Evolutionary conservation across 1,284 basidiomycete species (phyloP).

Genomic region (Phenoliferia sp.): DNA sequence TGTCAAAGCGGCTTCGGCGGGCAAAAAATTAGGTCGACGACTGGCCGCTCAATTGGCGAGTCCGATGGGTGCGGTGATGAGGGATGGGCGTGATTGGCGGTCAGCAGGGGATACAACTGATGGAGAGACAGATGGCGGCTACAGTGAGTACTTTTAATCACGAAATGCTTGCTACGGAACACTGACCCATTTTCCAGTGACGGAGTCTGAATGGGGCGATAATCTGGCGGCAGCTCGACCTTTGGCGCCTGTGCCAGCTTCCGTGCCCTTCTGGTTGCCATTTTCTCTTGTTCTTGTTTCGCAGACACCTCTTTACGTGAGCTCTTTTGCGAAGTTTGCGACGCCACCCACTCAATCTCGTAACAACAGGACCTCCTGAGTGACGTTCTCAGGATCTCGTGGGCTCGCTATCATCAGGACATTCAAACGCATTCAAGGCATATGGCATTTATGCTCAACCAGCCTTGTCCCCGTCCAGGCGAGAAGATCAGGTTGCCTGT

Average conservation of each 20-base stretch:
- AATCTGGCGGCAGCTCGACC: not conserved
- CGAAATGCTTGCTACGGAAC: not conserved
- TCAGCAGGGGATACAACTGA: constrained; percentile 33
- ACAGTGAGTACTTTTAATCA: not conserved
- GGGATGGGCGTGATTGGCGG: constrained; percentile 33
- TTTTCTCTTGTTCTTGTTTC: constrained; percentile 26
- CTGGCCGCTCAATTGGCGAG: constrained; percentile 15
- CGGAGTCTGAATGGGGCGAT: constrained; percentile 33
- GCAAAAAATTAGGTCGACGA: constrained; percentile 16
- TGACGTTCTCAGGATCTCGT: constrained; percentile 42
- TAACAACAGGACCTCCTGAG: not conserved
- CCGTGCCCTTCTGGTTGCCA: constrained; percentile 27
- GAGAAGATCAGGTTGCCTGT: constrained; percentile 34
- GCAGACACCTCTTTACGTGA: constrained; percentile 16
- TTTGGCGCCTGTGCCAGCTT: constrained; percentile 7
- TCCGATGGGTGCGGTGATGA: constrained; percentile 17
- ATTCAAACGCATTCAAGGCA: constrained; percentile 42
- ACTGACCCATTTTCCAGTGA: not conserved
- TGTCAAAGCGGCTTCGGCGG: constrained; percentile 25
- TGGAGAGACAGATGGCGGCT: constrained; percentile 11
- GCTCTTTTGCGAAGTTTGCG: not conserved
- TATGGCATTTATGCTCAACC: constrained; percentile 42
- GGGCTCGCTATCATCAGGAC: constrained; percentile 40
- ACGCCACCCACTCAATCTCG: not conserved
- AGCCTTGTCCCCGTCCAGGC: constrained; percentile 38